Percentiles rank a stretch among this genome's conserved stretches.
Evolutionary conservation across 208 protist genomes (phyloP).

Genomic region (Jaenimonas drosophilae): DNA sequence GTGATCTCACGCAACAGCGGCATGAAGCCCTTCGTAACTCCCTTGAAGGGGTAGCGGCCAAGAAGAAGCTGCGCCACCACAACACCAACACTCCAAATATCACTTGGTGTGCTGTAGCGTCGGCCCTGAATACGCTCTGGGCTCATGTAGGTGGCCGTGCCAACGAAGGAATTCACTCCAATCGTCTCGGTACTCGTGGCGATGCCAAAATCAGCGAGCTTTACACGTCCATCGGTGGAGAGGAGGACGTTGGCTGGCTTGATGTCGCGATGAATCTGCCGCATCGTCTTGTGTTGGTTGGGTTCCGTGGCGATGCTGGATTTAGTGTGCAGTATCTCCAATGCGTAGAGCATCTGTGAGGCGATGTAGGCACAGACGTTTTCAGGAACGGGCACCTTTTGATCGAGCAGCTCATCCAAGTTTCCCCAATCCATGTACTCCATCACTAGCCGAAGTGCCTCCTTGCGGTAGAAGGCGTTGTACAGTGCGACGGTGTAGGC

Average conservation of each 20-base stretch:
- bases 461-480: conserved; percentile 76
- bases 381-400: conserved; percentile 30
- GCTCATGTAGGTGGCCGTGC: conserved; percentile 83
- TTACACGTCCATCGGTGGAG: conserved; percentile 52
- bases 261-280: conserved; percentile 85
- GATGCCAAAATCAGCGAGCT: conserved; percentile 84
- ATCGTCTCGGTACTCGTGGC: conserved; percentile 78
- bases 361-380: conserved; percentile 59
- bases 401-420: conserved; percentile 68
- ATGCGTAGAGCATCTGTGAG: conserved; percentile 64
- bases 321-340: conserved; percentile 81
- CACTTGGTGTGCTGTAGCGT: conserved; percentile 65
- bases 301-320: conserved; percentile 72
- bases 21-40: conserved; percentile 70
- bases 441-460: conserved; percentile 66
- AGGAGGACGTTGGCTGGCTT: conserved; percentile 85
- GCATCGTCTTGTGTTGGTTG: conserved; percentile 48
- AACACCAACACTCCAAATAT: conserved; percentile 86
- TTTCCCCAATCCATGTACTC: conserved; percentile 89
- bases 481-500: conserved; percentile 71
- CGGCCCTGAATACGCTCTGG: conserved; percentile 77
- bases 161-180: conserved; percentile 78
- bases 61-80: conserved; percentile 57
- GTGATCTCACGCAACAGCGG: conserved; percentile 62
- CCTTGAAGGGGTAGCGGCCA: conserved; percentile 60